A percentile compares a stretch with the other conserved stretches of the same genome.
Conservation (phyloP, 345 rosid genomes). For the Euphorbia lathyris region DNA sequence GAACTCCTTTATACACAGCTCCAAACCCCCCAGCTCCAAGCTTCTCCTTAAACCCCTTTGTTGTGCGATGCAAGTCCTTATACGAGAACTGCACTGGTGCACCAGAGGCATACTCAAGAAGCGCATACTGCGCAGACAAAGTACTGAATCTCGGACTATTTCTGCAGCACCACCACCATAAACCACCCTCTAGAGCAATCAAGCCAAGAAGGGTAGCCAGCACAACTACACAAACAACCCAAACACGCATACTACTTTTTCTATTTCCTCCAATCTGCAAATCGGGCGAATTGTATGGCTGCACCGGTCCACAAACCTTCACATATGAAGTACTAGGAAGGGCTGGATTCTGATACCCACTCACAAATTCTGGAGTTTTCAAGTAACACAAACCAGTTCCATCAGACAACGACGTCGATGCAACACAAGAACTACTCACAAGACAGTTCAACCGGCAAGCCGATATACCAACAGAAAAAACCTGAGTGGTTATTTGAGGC, state of each 20-base stretch:
- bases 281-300: constrained; percentile 27
- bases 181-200: constrained; percentile 41
- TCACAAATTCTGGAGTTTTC: constrained; percentile 41
- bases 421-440: constrained; percentile 38
- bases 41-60: constrained; percentile 30
- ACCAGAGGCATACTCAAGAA: constrained; percentile 67
- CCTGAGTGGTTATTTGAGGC: constrained; percentile 40
- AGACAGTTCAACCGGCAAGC: constrained; percentile 61
- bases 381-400: constrained; percentile 55
- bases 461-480: constrained; percentile 42
- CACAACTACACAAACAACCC: constrained; percentile 41
- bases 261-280: constrained; percentile 5
- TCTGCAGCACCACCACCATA: constrained; percentile 61
- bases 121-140: constrained; percentile 48
- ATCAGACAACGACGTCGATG: constrained; percentile 55
- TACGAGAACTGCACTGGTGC: constrained; percentile 37
- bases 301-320: constrained; percentile 57
- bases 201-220: constrained; percentile 39
- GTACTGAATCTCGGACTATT: constrained; percentile 38
- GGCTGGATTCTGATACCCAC: constrained; percentile 50
- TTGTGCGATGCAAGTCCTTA: constrained; percentile 21
- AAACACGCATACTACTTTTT: constrained; percentile 14
- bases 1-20: constrained; percentile 24
- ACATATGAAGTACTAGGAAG: constrained; percentile 60
- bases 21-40: constrained; percentile 31